Percentiles rank a stretch among this genome's conserved stretches.
phyloP scores from a whole-genome alignment of 768 basidiomycete species.

The Leucosporidium yakuticum region DNA sequence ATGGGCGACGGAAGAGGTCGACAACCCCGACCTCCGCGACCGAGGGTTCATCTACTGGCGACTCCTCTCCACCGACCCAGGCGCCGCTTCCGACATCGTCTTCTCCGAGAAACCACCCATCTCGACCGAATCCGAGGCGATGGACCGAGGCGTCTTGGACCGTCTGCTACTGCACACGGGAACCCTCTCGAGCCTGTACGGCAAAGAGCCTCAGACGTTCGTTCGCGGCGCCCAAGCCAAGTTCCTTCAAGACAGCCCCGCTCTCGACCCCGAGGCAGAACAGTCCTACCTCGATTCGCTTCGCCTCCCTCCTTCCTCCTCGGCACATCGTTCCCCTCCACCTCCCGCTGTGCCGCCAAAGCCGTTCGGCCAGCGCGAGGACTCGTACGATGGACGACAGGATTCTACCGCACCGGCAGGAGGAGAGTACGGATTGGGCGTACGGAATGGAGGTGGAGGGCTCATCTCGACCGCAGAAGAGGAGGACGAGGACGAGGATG shows the following conservation, averaged over 20 bases:
- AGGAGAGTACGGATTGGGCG: constrained; percentile 7
- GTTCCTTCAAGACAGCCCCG: constrained; percentile 26
- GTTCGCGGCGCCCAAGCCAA: constrained; percentile 26
- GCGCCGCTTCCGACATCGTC: constrained; percentile 81
- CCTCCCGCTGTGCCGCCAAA: constrained; percentile 6
- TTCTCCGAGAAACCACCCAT: constrained; percentile 84
- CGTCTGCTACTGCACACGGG: constrained; percentile 90
- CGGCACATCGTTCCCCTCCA: not conserved
- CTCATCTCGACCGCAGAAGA: constrained; percentile 20
- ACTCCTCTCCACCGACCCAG: constrained; percentile 84
- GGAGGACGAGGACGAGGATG: constrained; percentile 32
- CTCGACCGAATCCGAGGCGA: constrained; percentile 94
- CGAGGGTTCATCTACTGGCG: constrained; percentile 99
- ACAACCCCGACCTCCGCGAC: constrained; percentile 95
- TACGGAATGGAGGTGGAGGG: not conserved
- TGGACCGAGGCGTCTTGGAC: constrained; percentile 94
- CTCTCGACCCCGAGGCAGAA: constrained; percentile 28
- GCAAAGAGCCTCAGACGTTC: constrained; percentile 31
- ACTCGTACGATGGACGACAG: not conserved
- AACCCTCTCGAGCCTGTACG: constrained; percentile 79
- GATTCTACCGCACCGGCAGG: constrained; percentile 6
- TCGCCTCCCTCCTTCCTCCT: constrained; percentile 5
- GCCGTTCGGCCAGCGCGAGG: not conserved
- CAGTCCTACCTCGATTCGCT: constrained; percentile 31
- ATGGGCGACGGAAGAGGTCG: constrained; percentile 93